Evolutionary conservation across 805 yeast genomes (phyloP), one percentile per base, ranked within the genome.

Genomic region (Saccharomyces paradoxus): DNA sequence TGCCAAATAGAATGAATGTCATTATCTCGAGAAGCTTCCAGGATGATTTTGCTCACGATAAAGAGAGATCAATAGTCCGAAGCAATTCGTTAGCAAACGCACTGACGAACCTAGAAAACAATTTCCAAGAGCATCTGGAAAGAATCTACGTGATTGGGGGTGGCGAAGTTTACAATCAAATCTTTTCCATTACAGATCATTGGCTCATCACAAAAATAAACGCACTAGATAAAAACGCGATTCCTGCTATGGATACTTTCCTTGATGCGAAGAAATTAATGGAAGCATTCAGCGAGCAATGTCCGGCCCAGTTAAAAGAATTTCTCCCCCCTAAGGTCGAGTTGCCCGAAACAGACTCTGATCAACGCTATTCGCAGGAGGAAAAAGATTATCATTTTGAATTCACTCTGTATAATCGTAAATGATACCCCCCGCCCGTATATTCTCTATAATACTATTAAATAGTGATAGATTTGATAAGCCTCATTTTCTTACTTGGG

Each of bases 131-230:
- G 4, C 58, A 63, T 1, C 66, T 85, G 22, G 86, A 82, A 50
- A 80, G 81, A 50, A 76, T 94, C 1, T 94, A 83, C 64, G 78
- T 94, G 27, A 92, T 94, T 58, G 99, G 99, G 2, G 99, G 99
- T 0, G 94, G 91, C 0, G 91, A 91, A 66, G 75, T 94, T 8
- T 94, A 94, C 71, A 77, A 81, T 51, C 75, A 81, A 44, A 76
- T 83, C 13, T 63, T 69, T 53, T 71, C 71, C 3, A 53, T 72
- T 10, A 81, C 84, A 0, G 79, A 79, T 49, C 76, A 81, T 29
- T 70, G 89, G 50, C 75, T 88, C 27, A 67, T 91, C 14, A 90
- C 97, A 0, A 91, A 89, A 64, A 78, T 91, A 30, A 61, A 67
- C 2, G 66, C 69, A n/a, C 61, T 67, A 4, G 63, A 64, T 10